Base-by-base conservation (phyloP, 768 basidiomycete species). In the Gyrodon lividus region DNA sequence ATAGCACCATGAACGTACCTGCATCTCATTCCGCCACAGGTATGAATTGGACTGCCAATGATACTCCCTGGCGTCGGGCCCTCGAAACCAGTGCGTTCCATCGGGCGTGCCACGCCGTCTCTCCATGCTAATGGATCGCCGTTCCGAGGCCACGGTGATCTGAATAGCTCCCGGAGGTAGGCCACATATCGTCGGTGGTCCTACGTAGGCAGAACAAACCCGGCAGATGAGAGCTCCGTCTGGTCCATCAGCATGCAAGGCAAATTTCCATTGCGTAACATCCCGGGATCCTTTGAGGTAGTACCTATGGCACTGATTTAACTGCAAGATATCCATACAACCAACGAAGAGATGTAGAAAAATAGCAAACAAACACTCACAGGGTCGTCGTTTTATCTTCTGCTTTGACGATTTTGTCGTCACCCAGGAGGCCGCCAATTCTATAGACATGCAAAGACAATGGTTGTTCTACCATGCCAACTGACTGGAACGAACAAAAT, bases 401-500 rank as follows among this genome's bases (percentile, higher is more conserved):
- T 2, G 60, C 67, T 43, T 57, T 67, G 20, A 67, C 17, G 41
- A 67, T 26, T 45, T 49, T 61, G 20, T 64, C 51, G 40, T 62
- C 60, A n/a, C 64, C 54, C n/a, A 67, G 43, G 22, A 66, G 41
- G 19, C 65, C 48, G 5, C 61, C 62, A 4, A 59, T 43, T 34
- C 58, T 59, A 51, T 64, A 68, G 28, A 66, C 54, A 41, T 69
- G 66, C 26, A 66, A 46, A 9, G 60, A 64, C 14, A 57, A 31
- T 14, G 35, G 42, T 14, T 40, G 52, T 33, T 49, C 55, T 14
- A 28, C 20, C 56, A 57, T 58, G n/a, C 23, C 23, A 20, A 19
- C 35, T 14, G 39, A 37, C 43, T 8, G 33, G 14, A 34, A n/a
- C n/a, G n/a, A n/a, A n/a, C n/a, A n/a, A n/a, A n/a, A n/a, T n/a